A percentile compares a stretch with the other conserved stretches of the same genome.
These are phyloP conservation scores for Pisolithus microcarpus DNA, from an alignment of 768 basidiomycete species.

Conservation along the genomic window DNA sequence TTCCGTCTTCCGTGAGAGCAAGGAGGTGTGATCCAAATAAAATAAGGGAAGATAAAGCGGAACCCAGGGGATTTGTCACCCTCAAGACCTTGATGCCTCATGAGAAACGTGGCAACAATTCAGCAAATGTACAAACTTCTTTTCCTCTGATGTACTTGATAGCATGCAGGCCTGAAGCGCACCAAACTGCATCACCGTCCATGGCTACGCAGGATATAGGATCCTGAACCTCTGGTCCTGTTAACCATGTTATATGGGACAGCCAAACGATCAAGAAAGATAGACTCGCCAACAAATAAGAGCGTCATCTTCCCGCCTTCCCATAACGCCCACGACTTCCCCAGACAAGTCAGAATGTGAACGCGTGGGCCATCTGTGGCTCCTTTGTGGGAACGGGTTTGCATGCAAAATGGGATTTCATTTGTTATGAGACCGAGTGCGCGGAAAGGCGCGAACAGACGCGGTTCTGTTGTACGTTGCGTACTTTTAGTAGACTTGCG, in stretches of 20 bases:
- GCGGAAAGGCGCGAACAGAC: slow-evolving; percentile 86
- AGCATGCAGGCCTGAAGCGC: slow-evolving; percentile 56
- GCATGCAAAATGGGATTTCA: slow-evolving; percentile 80
- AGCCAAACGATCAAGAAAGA: not conserved
- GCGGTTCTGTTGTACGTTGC: slow-evolving; percentile 15
- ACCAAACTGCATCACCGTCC: slow-evolving; percentile 85
- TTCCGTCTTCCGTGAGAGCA: slow-evolving; percentile 72
- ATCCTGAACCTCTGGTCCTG: slow-evolving; percentile 77
- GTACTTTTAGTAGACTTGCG: not conserved
- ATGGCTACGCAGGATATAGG: slow-evolving; percentile 71
- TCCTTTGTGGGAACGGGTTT: slow-evolving; percentile 79
- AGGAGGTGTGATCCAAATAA: slow-evolving; percentile 80
- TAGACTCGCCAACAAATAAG: slow-evolving; percentile 80
- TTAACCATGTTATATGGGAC: slow-evolving; percentile 1
- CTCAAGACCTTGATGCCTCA: slow-evolving; percentile 37
- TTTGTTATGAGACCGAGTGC: slow-evolving; percentile 94
- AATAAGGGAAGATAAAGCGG: slow-evolving; percentile 53
- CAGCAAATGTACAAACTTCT: slow-evolving; percentile 45
- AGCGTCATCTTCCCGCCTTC: slow-evolving; percentile 89
- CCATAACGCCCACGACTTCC: slow-evolving; percentile 92
- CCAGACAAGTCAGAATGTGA: slow-evolving; percentile 81
- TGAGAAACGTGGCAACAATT: slow-evolving; percentile 3
- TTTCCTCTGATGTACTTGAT: slow-evolving; percentile 85
- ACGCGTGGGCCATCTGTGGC: slow-evolving; percentile 77
- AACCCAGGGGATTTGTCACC: slow-evolving; percentile 58